These are phyloP conservation scores for Hygrophila difformis DNA, from an alignment of 257 asterid genomes.

Conservation along the genomic window DNA sequence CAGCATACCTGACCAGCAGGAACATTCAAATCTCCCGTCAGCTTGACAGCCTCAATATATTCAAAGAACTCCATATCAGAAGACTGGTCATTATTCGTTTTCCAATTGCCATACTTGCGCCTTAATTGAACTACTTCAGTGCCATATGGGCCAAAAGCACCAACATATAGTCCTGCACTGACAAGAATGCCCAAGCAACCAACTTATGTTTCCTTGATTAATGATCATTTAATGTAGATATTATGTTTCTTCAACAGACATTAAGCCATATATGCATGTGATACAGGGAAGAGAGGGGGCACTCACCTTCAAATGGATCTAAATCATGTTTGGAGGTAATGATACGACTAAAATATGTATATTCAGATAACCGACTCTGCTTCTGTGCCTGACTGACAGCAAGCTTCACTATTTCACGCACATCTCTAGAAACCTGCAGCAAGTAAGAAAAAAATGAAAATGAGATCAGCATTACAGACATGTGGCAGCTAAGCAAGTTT, in stretches of 20 bases:
- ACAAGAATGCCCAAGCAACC: slow-evolving; percentile 15
- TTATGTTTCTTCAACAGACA: too few species aligned
- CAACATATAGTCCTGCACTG: slow-evolving; percentile 71
- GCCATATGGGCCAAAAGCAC: slow-evolving; percentile 98
- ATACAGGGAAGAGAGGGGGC: not conserved
- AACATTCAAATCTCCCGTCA: slow-evolving; percentile 93
- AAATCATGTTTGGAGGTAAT: slow-evolving; percentile 56
- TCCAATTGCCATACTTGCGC: slow-evolving; percentile 95
- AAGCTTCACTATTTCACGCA: slow-evolving; percentile 81
- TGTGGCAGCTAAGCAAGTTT: not conserved
- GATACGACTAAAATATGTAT: slow-evolving; percentile 68
- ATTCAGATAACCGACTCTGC: slow-evolving; percentile 59
- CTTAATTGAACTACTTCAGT: slow-evolving; percentile 84
- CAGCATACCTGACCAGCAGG: slow-evolving; percentile 86
- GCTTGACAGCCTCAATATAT: slow-evolving; percentile 94
- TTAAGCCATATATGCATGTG: slow-evolving; percentile 1
- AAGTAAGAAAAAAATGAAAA: slow-evolving; percentile 10
- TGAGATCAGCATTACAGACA: slow-evolving; percentile 15
- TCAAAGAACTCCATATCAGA: slow-evolving; percentile 83
- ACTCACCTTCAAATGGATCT: slow-evolving; percentile 93
- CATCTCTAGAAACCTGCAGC: slow-evolving; percentile 64
- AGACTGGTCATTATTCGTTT: slow-evolving; percentile 37
- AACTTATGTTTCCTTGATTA: not conserved
- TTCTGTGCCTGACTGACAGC: slow-evolving; percentile 76
- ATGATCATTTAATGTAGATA: too few species aligned